Conservation (phyloP, 441 rosid species). For the Breynia disticha region DNA sequence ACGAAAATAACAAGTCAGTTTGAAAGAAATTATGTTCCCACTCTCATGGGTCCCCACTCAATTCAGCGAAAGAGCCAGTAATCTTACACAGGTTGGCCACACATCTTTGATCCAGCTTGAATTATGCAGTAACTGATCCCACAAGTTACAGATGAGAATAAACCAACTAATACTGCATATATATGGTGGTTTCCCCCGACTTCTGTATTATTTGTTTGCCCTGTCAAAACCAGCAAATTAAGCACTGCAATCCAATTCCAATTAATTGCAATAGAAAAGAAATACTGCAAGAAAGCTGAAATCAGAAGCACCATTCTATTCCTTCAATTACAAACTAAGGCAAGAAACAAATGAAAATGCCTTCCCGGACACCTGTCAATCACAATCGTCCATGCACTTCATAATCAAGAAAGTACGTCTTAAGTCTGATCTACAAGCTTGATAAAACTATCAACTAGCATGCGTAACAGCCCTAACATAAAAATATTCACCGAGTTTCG, state of each 20-base stretch:
- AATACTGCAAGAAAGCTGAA: not conserved
- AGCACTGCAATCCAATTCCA: not conserved
- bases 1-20: too few species aligned
- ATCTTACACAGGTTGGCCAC: constrained; percentile 82
- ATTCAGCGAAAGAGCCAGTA: not conserved
- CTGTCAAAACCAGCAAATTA: constrained; percentile 21
- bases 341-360: too few species aligned
- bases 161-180: constrained; percentile 46
- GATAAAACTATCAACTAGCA: too few species aligned
- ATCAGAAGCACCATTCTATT: not conserved
- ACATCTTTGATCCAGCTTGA: constrained; percentile 71
- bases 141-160: constrained; percentile 66
- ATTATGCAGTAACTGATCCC: constrained; percentile 78
- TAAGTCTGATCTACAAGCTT: too few species aligned
- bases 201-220: constrained; percentile 19
- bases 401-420: too few species aligned
- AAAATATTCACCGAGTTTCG: too few species aligned
- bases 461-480: too few species aligned
- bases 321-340: not conserved
- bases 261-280: not conserved
- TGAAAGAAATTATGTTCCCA: too few species aligned
- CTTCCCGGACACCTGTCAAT: too few species aligned
- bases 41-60: not conserved
- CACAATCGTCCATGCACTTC: too few species aligned
- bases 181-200: constrained; percentile 32